Base-by-base conservation (phyloP, 495 filamentous ascomycete species). In the Pyronema domesticum region DNA sequence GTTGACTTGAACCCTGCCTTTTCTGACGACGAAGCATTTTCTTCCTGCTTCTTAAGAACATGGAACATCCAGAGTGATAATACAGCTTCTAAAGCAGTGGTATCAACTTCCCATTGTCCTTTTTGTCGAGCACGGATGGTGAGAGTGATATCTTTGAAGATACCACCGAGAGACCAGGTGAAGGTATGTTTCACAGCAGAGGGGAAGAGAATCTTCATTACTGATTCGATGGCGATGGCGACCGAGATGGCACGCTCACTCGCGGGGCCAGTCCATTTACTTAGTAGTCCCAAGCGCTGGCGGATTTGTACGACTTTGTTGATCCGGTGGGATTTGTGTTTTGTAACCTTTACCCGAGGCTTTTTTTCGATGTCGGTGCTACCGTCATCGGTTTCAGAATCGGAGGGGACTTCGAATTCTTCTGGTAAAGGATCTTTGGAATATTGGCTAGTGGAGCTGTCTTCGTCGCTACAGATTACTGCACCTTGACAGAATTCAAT, bases 11-110 rank as follows among this genome's bases (percentile, higher is more conserved):
- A 52, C 45, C 19, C 19, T 7, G 19, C 45, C 19, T 48, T 48
- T 11, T 30, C 23, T 30, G 23, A 30, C 23, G 23, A 30, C 23
- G 23, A 30, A 30, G 48, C 13, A 19, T 10, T n/a, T 19, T 10
- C 9, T 47, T 23, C n/a, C 9, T 47, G 14, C 4, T 10, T 30
- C 13, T 47, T 47, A n/a, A 34, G 48, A 18, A 43, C n/a, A 53
- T 53, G 37, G 37, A 34, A 57, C 15, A 43, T 10, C 57, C 57
- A 59, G 15, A 59, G 35, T n/a, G 57, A 59, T 19, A 59, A 19
- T n/a, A 52, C 46, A 3, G 57, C 54, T 11, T 59, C 57, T 6
- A 59, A 19, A 13, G 56, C 46, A 8, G 46, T 34, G 14, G 37
- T 8, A 46, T 59, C 42, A 6, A 37, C 40, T 39, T 17, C 39